Evolutionary conservation across 305 asterid genomes (phyloP).

Genomic region (Solanum aculeatissimum): DNA sequence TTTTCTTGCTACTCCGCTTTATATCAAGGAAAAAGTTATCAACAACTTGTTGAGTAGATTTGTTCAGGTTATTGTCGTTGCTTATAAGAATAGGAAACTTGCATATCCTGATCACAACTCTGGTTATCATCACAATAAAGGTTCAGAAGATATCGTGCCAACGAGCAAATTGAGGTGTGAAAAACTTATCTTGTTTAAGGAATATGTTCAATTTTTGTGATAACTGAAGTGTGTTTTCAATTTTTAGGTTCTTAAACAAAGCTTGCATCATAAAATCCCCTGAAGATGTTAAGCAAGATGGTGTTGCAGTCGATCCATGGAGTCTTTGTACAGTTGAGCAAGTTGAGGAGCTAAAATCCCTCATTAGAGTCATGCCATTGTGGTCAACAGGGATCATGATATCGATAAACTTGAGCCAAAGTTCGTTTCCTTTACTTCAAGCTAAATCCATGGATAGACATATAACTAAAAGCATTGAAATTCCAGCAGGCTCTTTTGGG

Average conservation of each 20-base stretch:
- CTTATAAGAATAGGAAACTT: constrained; percentile 40
- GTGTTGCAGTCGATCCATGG: constrained; percentile 45
- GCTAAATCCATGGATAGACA: constrained; percentile 51
- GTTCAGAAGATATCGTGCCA: constrained; percentile 27
- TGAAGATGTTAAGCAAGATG: constrained; percentile 27
- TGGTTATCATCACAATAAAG: constrained; percentile 30
- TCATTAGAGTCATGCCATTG: constrained; percentile 49
- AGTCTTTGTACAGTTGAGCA: constrained; percentile 64
- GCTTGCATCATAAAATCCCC: constrained; percentile 45
- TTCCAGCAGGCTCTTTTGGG: constrained; percentile 73
- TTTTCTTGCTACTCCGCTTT: constrained; percentile 35
- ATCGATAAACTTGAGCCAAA: constrained; percentile 46
- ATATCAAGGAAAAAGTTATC: constrained; percentile 22
- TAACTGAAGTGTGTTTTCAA: background rate
- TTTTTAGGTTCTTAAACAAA: constrained; percentile 20
- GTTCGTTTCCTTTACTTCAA: constrained; percentile 51
- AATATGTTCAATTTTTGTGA: background rate
- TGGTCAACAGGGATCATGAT: constrained; percentile 77
- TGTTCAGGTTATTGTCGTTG: constrained; percentile 30
- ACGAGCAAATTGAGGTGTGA: constrained; percentile 37
- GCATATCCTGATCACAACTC: constrained; percentile 16
- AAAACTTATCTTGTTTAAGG: background rate
- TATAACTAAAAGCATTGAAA: constrained; percentile 12
- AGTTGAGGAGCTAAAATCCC: constrained; percentile 71
- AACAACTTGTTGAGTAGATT: constrained; percentile 38